Conservation (phyloP, 2,329 filamentous ascomycete genomes). For the Arthrobotrys entomopaga region DNA sequence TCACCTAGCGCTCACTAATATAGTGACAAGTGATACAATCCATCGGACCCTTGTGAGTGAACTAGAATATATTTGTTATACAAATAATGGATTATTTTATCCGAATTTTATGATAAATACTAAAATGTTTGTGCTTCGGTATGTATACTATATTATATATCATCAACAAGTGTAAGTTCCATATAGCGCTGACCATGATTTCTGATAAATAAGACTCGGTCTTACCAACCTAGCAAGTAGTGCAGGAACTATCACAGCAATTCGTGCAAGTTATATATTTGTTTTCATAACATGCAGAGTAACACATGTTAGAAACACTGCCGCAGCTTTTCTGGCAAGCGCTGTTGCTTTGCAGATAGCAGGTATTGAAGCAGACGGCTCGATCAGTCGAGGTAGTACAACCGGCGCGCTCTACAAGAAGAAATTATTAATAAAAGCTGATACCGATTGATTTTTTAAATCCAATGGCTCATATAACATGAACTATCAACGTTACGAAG, state of each 20-base stretch:
- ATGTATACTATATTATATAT: too few species aligned
- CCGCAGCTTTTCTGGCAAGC: conserved; percentile 8
- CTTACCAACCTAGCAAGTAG: conserved; percentile 6
- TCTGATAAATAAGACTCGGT: too few species aligned
- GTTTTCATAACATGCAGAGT: conserved; percentile 20
- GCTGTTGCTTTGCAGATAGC: conserved; percentile 6
- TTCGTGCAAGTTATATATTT: conserved; percentile 17
- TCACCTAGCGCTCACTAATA: too few species aligned
- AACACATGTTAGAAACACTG: conserved; percentile 2
- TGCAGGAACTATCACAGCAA: conserved; percentile 15
- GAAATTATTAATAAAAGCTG: neutral
- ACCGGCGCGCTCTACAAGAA: neutral
- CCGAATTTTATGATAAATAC: too few species aligned
- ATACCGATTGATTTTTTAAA: neutral
- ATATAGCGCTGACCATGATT: too few species aligned
- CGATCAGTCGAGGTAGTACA: conserved; percentile 1
- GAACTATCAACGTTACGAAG: neutral
- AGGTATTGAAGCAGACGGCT: conserved; percentile 11
- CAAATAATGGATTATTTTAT: too few species aligned
- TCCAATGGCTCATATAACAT: neutral
- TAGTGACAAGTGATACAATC: too few species aligned
- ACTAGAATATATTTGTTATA: too few species aligned
- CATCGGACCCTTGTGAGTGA: too few species aligned
- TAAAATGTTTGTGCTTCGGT: too few species aligned
- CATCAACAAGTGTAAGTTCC: too few species aligned